These are phyloP conservation scores for Sphaerulina populicola DNA, from an alignment of 2,329 filamentous ascomycete genomes.

Conservation along the genomic window DNA sequence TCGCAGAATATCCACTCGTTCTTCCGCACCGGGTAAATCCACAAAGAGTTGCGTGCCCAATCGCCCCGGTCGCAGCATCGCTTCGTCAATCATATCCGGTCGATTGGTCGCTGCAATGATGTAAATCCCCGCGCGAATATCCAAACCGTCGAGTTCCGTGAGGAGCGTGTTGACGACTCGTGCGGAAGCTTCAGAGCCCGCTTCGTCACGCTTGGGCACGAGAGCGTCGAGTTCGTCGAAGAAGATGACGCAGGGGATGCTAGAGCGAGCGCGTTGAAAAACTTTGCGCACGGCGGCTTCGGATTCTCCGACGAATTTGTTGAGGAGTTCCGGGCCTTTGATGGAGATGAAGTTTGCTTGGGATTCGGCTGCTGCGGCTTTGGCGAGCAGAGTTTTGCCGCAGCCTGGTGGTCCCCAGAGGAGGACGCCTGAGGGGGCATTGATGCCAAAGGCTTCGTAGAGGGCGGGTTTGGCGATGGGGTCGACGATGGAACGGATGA, in stretches of 20 bases:
- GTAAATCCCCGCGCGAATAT: constrained; percentile 69
- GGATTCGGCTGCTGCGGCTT: constrained; percentile 90
- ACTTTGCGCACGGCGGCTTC: constrained; percentile 88
- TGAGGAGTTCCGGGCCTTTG: constrained; percentile 90
- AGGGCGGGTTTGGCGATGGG: constrained; percentile 75
- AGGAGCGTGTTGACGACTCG: constrained; percentile 92
- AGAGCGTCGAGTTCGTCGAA: constrained; percentile 96
- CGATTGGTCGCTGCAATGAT: constrained; percentile 92
- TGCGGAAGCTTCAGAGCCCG: constrained; percentile 69
- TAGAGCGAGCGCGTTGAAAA: constrained; percentile 77
- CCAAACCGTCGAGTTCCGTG: constrained; percentile 84
- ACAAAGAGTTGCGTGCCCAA: constrained; percentile 85
- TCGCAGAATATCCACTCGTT: constrained; percentile 76
- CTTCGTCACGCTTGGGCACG: constrained; percentile 71
- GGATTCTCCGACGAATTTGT: constrained; percentile 95
- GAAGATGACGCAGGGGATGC: constrained; percentile 88
- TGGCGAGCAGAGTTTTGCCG: constrained; percentile 91
- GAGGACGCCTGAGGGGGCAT: constrained; percentile 73
- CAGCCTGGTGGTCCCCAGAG: constrained; percentile 96
- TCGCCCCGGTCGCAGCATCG: constrained; percentile 85
- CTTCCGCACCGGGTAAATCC: constrained; percentile 68
- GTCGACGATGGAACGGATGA: constrained; percentile 77
- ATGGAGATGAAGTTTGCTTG: constrained; percentile 98
- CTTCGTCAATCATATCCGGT: constrained; percentile 91
- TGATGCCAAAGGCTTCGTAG: constrained; percentile 70